Evolutionary conservation across 805 yeast genomes (phyloP).

Genomic region (Myxozyma kluyveri): DNA sequence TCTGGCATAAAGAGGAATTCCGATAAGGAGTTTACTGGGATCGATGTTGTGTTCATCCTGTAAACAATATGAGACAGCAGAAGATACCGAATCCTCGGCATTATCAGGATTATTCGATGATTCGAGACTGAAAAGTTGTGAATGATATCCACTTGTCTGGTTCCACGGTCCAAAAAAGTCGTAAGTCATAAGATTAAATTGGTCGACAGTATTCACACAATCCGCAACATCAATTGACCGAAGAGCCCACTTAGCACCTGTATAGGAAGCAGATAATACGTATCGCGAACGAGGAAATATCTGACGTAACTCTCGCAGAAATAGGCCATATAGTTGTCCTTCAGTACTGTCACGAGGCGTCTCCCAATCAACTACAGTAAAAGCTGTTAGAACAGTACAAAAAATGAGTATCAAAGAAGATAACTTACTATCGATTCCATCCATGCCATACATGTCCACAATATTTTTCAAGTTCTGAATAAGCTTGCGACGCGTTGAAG

Average conservation of each 20-base stretch:
- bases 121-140: constrained; percentile 55
- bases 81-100: constrained; percentile 36
- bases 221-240: constrained; percentile 10
- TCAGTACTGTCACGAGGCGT: constrained; percentile 57
- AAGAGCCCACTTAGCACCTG: constrained; percentile 21
- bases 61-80: constrained; percentile 48
- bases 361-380: constrained; percentile 74
- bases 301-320: constrained; percentile 45
- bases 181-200: constrained; percentile 76
- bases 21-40: constrained; percentile 59
- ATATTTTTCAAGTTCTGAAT: constrained; percentile 47
- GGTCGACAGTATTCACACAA: constrained; percentile 9
- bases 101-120: constrained; percentile 47
- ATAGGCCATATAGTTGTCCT: constrained; percentile 44
- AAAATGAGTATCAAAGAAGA: neutral
- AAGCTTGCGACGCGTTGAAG: constrained; percentile 45
- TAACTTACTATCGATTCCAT: constrained; percentile 64
- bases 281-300: constrained; percentile 8
- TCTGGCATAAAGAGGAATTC: constrained; percentile 84
- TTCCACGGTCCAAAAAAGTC: constrained; percentile 86
- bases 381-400: neutral
- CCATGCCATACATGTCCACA: constrained; percentile 60
- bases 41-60: constrained; percentile 40
- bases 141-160: constrained; percentile 56
- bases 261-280: constrained; percentile 17